Percentiles rank a stretch among this genome's conserved stretches.
Conservation (phyloP, 108 stramenopile genomes). For the Ochromonas danica region DNA sequence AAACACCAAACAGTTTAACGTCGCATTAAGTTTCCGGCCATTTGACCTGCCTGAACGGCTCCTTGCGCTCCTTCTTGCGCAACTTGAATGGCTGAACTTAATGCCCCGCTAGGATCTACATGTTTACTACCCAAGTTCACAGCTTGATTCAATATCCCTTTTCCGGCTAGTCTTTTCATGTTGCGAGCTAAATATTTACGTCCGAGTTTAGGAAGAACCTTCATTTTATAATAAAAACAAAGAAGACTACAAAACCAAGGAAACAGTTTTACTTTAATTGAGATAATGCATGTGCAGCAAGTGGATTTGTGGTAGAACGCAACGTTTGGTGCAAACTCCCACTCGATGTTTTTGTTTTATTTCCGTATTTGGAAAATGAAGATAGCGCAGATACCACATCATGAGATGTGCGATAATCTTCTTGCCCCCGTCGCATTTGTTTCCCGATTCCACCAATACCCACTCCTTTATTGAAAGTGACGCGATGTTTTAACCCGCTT, state of each 20-base stretch:
- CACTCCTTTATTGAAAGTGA: slow-evolving; percentile 28
- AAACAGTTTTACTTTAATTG: slow-evolving; percentile 17
- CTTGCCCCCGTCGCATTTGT: not conserved
- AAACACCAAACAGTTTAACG: slow-evolving; percentile 16
- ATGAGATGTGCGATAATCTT: slow-evolving; percentile 3
- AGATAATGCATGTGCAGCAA: slow-evolving; percentile 15
- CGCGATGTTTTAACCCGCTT: not conserved
- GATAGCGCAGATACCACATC: slow-evolving; percentile 18
- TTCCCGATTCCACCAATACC: slow-evolving; percentile 29
- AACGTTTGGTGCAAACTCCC: slow-evolving; percentile 14
- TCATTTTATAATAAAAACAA: slow-evolving; percentile 18
- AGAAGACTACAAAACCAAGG: slow-evolving; percentile 15
- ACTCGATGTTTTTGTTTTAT: slow-evolving; percentile 13
- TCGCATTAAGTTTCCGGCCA: slow-evolving; percentile 14
- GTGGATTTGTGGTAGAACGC: slow-evolving; percentile 14
- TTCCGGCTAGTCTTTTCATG: slow-evolving; percentile 15
- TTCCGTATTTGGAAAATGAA: not conserved
- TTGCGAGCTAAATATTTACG: slow-evolving; percentile 16
- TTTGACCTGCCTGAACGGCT: slow-evolving; percentile 13
- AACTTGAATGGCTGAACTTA: slow-evolving; percentile 16
- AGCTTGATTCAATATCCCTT: slow-evolving; percentile 16
- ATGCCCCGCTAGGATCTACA: slow-evolving; percentile 13
- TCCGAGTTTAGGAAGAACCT: slow-evolving; percentile 15
- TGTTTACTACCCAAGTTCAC: slow-evolving; percentile 15
- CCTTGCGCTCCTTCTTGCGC: slow-evolving; percentile 12